Evolutionary conservation across 495 filamentous ascomycete species (phyloP).

Genomic region (Lophium mytilinum): DNA sequence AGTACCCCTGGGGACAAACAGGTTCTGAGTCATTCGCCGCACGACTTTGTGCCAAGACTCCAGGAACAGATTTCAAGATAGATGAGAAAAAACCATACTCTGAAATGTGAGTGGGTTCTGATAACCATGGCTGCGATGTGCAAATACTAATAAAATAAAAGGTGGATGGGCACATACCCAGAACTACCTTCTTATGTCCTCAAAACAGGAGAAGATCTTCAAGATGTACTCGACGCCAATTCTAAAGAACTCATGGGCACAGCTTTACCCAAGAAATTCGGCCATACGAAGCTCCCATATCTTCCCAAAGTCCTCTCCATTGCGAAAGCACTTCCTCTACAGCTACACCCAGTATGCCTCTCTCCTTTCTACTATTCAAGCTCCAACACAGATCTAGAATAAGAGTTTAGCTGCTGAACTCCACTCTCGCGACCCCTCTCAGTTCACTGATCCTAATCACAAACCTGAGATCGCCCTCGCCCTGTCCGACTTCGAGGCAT

Average conservation of each 20-base stretch:
- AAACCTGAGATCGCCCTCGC: conserved; percentile 80
- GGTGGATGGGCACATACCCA: conserved; percentile 81
- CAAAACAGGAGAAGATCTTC: conserved; percentile 53
- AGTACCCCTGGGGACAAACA: conserved; percentile 60
- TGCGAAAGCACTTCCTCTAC: conserved; percentile 69
- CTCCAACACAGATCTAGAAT: conserved; percentile 29
- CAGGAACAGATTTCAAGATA: conserved; percentile 56
- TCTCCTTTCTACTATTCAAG: neutral
- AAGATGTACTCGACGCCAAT: conserved; percentile 57
- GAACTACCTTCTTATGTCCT: conserved; percentile 57
- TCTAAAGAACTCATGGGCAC: conserved; percentile 56
- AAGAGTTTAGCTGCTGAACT: conserved; percentile 55
- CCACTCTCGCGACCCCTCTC: conserved; percentile 53
- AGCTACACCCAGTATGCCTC: conserved; percentile 54
- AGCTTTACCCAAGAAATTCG: conserved; percentile 54
- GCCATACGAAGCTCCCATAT: conserved; percentile 56
- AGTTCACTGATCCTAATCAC: conserved; percentile 66
- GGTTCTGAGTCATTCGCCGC: conserved; percentile 56
- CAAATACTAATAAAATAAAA: conserved; percentile 32
- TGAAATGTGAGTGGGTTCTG: conserved; percentile 25
- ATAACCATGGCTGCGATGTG: neutral
- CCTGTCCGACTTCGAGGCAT: conserved; percentile 68
- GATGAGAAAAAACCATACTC: conserved; percentile 68
- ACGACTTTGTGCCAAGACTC: conserved; percentile 64
- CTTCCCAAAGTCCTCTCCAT: conserved; percentile 76